Conservation (phyloP, 2,329 filamentous ascomycete species). For the Colletotrichum somersetense region DNA sequence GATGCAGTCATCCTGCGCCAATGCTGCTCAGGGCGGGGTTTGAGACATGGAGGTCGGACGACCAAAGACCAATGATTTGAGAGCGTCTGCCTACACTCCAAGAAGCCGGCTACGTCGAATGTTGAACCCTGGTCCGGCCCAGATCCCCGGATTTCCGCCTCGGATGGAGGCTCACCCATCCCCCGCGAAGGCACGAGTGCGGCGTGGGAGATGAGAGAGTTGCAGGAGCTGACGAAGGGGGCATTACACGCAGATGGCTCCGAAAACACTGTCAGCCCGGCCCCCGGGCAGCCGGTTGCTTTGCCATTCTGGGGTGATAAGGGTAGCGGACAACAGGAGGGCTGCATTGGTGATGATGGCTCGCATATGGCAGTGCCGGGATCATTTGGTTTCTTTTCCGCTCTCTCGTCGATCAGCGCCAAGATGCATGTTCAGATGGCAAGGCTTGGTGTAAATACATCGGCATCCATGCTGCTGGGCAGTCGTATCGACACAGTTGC, state of each 20-base stretch:
- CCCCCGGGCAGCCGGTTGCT: too few species aligned
- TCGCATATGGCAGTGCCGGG: too few species aligned
- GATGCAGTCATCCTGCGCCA: neutral
- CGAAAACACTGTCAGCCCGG: neutral
- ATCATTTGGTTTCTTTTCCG: too few species aligned
- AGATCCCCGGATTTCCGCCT: neutral
- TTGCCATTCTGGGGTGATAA: neutral
- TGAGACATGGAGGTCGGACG: neutral
- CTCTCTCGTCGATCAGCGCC: too few species aligned
- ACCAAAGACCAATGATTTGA: neutral
- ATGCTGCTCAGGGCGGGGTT: neutral
- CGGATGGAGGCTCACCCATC: neutral
- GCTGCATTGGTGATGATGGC: too few species aligned
- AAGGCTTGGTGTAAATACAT: too few species aligned
- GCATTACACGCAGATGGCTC: too few species aligned
- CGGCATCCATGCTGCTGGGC: too few species aligned
- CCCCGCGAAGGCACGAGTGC: neutral
- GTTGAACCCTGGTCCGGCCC: neutral
- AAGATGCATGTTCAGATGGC: too few species aligned
- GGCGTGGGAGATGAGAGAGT: neutral
- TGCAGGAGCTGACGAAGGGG: neutral
- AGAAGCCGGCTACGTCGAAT: neutral
- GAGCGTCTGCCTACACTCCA: too few species aligned
- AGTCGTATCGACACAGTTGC: too few species aligned
- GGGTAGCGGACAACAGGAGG: neutral